These are phyloP conservation scores for Rubroshorea leprosula DNA, from an alignment of 345 rosid species.

Conservation along the genomic window DNA sequence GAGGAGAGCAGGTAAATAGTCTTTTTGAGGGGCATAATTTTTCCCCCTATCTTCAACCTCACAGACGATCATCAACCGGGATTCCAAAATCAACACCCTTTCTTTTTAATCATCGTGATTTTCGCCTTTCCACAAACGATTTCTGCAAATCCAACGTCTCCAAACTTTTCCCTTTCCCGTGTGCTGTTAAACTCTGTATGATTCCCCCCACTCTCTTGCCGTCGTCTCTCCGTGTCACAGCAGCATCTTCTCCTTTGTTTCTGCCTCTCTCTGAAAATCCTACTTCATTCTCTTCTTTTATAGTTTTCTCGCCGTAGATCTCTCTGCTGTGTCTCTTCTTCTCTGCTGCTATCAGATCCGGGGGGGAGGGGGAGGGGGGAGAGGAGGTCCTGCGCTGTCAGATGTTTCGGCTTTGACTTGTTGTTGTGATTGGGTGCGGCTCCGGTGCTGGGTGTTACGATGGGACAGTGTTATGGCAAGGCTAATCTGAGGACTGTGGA, in stretches of 20 bases:
- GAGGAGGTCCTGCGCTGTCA: slow-evolving; percentile 12
- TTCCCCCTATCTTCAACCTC: neutral
- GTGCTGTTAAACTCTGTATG: slow-evolving; percentile 8
- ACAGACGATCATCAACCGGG: too few relatives aligned
- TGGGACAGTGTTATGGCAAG: slow-evolving; percentile 97
- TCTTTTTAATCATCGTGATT: slow-evolving; percentile 13
- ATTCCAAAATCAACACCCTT: neutral
- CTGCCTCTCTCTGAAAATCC: slow-evolving; percentile 15
- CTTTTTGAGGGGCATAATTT: too few relatives aligned
- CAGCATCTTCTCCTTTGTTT: slow-evolving; percentile 16
- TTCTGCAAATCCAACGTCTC: slow-evolving; percentile 34
- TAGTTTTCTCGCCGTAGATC: slow-evolving; percentile 58
- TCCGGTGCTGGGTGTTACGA: slow-evolving; percentile 24
- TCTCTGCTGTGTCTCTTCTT: slow-evolving; percentile 1
- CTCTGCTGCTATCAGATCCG: slow-evolving; percentile 29
- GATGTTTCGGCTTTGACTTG: slow-evolving; percentile 35
- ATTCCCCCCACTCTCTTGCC: neutral
- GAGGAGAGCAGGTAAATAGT: neutral
- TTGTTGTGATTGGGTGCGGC: slow-evolving; percentile 23
- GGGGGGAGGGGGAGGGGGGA: neutral
- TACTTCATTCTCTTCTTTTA: slow-evolving; percentile 15
- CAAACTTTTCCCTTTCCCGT: neutral
- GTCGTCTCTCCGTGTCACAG: neutral
- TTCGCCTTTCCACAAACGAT: slow-evolving; percentile 17
- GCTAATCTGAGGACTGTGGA: slow-evolving; percentile 34